These are phyloP conservation scores for Miscanthus sacchariflorus DNA, from an alignment of 202 grass and related monocot genomes.

Conservation along the genomic window DNA sequence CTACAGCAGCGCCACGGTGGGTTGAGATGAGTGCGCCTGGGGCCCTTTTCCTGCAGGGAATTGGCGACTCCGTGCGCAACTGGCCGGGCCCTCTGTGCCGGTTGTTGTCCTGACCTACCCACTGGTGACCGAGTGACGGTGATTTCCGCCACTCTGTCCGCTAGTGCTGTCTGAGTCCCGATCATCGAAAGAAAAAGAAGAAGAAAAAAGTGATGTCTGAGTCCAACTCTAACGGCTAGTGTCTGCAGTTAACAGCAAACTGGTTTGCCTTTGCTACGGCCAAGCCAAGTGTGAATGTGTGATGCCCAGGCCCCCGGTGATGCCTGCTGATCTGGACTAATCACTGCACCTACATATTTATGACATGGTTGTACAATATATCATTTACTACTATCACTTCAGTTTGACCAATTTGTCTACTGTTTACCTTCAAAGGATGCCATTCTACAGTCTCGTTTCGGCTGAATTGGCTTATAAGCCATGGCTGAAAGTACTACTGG, in stretches of 20 bases:
- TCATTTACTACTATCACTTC: no score
- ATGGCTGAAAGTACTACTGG: no score
- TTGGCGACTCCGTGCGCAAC: not conserved
- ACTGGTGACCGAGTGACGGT: not conserved
- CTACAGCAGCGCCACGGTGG: not conserved
- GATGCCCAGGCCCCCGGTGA: no score
- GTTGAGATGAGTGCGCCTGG: not conserved
- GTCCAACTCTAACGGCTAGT: constrained; percentile 11
- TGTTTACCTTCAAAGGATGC: no score
- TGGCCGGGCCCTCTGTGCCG: not conserved
- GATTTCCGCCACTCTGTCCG: not conserved
- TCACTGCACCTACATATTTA: not conserved
- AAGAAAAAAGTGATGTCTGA: not conserved
- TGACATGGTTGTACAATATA: no score
- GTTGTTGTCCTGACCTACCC: not conserved
- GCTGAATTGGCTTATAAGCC: no score
- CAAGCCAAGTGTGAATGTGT: no score
- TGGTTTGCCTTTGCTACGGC: no score
- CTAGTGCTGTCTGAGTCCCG: not conserved
- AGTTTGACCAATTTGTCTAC: no score
- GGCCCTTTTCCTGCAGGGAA: not conserved
- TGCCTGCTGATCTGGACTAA: not conserved
- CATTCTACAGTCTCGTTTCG: no score
- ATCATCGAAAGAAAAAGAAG: not conserved
- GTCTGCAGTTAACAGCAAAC: not conserved